Evolutionary conservation across 2,329 filamentous ascomycete species (phyloP), one percentile per base, ranked within the genome.

Genomic region (Colletotrichum sojae): DNA sequence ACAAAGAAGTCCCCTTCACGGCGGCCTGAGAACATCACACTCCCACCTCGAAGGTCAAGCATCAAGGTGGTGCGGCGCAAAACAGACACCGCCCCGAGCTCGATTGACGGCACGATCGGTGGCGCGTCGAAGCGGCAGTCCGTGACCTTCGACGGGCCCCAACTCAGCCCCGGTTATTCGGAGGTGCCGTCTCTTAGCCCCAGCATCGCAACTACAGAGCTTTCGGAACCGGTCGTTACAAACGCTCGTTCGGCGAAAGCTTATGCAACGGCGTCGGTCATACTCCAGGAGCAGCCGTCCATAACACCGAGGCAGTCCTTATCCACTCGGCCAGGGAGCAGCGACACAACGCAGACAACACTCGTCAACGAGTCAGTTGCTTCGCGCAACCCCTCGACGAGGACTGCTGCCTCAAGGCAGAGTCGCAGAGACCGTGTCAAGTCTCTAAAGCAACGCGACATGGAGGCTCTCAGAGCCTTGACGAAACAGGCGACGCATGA

Each of bases 381-480:
- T 1, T 70, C 65, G 4, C 53, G 71, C 6, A 72, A 69, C 3
- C 36, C 53, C 2, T 71, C 71, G 5, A 71, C 65, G 8, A 60
- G 54, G 36, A 71, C 57, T 12, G 60, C 62, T 10, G 39, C 57
- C 20, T 76, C 76, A 15, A 63, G 74, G 5, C 73, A 76, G 39
- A 81, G 74, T 49, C 79, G 81, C 16, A 76, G 75, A 18, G 81
- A 83, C 6, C 77, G 75, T 53, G 82, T 83, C 5, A 78, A 78
- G 22, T 79, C 82, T 18, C 78, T 78, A 73, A 83, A 82, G 69
- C 76, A 76, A 59, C 76, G 80, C 16, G 82, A 84, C 40, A 76
- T 84, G 67, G 80, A 83, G 64, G 66, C 66, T 2, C 36, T 66
- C 15, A 77, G 78, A 5, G 69, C 77, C 5, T 73, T 75, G 8